Evolutionary conservation across 2,329 filamentous ascomycete species (phyloP), one percentile per base, ranked within the genome.

Genomic region (Penicillium sp.): DNA sequence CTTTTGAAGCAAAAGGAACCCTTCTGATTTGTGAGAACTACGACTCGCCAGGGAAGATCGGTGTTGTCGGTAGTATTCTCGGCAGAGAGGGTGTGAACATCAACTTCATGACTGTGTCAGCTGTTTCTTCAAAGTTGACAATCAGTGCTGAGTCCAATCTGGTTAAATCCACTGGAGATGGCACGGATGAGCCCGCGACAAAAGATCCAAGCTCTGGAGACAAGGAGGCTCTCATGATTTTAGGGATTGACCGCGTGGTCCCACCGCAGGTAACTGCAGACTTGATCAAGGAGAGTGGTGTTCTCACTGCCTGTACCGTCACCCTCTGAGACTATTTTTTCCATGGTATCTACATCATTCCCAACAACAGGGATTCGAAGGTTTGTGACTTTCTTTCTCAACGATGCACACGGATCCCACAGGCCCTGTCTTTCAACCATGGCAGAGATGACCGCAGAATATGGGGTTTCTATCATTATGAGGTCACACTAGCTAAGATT

Each of bases 11-110:
- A 0, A 83, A 89, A 58, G 90, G 90, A 0, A 91, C 85, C 0
- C 72, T 93, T 57, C 79, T 93, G n/a, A 88, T 93, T 58, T 84
- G 91, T 66, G 85, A 91, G 68, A 93, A 93, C 76, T 92, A 90
- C 67, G 90, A 95, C 69, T 83, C 87, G 62, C 89, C 89, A 0
- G 91, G 91, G 11, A 93, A 92, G 79, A 93, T 95, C 70, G 91
- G 91, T 2, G 85, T 86, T 37, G 90, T 95, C 3, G 91, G 91
- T 1, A 87, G 82, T 57, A 81, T 87, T 51, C 76, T 93, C 26
- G 91, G 90, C 0, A 81, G 81, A 37, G 83, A 88, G 37, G 86
- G 85, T 0, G 86, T 95, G 52, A 95, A 95, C 68, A 91, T 93
- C 71, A 84, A 83, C 46, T 92, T 88, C 70, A 95, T 93, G 91